Evolutionary conservation across 2,329 filamentous ascomycete species (phyloP).

Genomic region (Cytospora leucostoma): DNA sequence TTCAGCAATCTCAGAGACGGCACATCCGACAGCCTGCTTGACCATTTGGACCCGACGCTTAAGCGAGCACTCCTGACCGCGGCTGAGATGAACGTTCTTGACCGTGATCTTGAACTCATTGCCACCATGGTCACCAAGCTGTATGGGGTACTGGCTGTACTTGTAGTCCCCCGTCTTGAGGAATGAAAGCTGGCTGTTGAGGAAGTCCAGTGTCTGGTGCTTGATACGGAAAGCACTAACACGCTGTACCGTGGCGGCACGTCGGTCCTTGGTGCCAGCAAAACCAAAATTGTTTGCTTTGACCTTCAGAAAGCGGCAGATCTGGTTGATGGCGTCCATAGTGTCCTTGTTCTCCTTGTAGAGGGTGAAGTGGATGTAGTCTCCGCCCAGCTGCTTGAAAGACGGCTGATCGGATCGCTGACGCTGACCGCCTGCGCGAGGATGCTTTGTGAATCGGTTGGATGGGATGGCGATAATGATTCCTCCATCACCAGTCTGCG

Average conservation of each 20-base stretch:
- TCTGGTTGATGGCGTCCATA: slow-evolving; percentile 81
- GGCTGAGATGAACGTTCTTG: slow-evolving; percentile 72
- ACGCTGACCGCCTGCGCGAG: slow-evolving; percentile 38
- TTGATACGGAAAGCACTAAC: slow-evolving; percentile 63
- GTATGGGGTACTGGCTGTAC: slow-evolving; percentile 70
- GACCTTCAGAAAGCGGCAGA: slow-evolving; percentile 72
- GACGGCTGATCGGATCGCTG: slow-evolving; percentile 22
- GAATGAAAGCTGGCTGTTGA: slow-evolving; percentile 66
- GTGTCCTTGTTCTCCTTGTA: slow-evolving; percentile 98
- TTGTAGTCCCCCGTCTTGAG: slow-evolving; percentile 77
- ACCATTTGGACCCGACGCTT: slow-evolving; percentile 48
- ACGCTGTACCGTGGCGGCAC: slow-evolving; percentile 82
- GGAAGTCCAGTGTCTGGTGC: slow-evolving; percentile 60
- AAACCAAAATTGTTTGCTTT: slow-evolving; percentile 73
- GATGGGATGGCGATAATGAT: slow-evolving; percentile 67
- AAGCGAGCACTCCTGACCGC: slow-evolving; percentile 47
- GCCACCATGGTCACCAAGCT: slow-evolving; percentile 80
- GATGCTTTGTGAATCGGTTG: slow-evolving; percentile 48
- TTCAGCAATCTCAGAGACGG: slow-evolving; percentile 67
- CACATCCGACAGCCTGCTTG: slow-evolving; percentile 53
- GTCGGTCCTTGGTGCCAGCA: slow-evolving; percentile 87
- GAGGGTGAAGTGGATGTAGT: slow-evolving; percentile 86
- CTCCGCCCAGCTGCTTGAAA: slow-evolving; percentile 51
- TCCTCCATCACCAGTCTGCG: slow-evolving; percentile 59
- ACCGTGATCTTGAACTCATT: slow-evolving; percentile 94